Percentiles rank a stretch among this genome's conserved stretches.
These are phyloP conservation scores for Pistacia integerrima DNA, from an alignment of 345 rosid species.

Conservation along the genomic window DNA sequence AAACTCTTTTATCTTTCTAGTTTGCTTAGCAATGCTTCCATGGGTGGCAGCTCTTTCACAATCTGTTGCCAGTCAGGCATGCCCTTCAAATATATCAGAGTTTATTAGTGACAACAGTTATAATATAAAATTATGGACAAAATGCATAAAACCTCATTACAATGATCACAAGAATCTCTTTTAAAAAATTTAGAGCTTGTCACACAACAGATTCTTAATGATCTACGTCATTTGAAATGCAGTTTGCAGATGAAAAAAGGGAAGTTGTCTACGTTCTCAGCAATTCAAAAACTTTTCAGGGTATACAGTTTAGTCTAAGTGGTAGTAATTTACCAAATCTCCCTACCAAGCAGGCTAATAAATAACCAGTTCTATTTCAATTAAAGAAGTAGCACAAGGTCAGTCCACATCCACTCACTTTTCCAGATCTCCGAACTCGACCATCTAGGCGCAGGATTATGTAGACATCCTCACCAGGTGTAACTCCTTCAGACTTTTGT, in stretches of 20 bases:
- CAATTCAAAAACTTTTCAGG: neutral
- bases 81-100: conserved; percentile 48
- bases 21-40: conserved; percentile 87
- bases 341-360: neutral
- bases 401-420: conserved; percentile 42
- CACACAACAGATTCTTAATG: neutral
- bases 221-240: neutral
- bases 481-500: conserved; percentile 86
- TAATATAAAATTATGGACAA: neutral
- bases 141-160: neutral
- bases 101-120: neutral
- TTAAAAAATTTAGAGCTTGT: neutral
- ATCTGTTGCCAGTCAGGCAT: conserved; percentile 93
- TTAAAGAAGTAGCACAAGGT: neutral
- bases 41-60: conserved; percentile 67
- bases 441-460: conserved; percentile 90
- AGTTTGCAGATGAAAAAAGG: neutral
- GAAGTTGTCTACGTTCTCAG: neutral
- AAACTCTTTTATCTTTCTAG: conserved; percentile 62
- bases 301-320: neutral
- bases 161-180: neutral
- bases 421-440: conserved; percentile 91
- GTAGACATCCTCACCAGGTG: conserved; percentile 87
- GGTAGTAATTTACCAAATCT: no score
- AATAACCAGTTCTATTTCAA: neutral